phyloP scores from a whole-genome alignment of 495 filamentous ascomycete species.

The Apiosordaria backusii region DNA sequence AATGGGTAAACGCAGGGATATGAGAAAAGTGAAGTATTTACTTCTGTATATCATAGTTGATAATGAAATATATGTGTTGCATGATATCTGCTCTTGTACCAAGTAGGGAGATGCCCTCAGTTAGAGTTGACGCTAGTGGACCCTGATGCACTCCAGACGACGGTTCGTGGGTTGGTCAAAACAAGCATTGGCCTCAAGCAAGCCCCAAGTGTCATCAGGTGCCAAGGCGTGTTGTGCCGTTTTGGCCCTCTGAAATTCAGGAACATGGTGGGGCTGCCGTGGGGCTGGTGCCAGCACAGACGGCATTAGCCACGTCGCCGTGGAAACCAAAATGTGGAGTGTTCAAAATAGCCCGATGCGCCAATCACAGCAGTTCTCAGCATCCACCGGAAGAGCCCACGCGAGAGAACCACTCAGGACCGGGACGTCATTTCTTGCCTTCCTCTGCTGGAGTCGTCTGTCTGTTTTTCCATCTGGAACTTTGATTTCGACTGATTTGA shows the following conservation, averaged over 20 bases:
- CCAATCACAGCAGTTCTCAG: conserved; percentile 15
- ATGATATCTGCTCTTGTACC: no score
- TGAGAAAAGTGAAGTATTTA: neutral
- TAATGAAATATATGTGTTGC: neutral
- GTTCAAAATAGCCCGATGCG: conserved; percentile 22
- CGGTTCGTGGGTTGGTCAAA: no score
- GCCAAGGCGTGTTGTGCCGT: neutral
- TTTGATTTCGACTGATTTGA: no score
- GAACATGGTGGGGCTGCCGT: conserved; percentile 1
- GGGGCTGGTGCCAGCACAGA: conserved; percentile 9
- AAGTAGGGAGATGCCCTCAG: no score
- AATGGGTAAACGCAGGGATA: neutral
- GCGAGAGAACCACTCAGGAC: conserved; percentile 1
- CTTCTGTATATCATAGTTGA: neutral
- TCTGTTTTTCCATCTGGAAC: neutral
- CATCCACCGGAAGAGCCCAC: neutral
- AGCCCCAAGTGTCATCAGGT: neutral
- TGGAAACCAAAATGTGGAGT: conserved; percentile 18
- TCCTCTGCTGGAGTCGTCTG: neutral
- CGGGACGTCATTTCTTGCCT: conserved; percentile 6
- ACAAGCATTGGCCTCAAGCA: conserved; percentile 7
- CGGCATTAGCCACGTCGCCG: conserved; percentile 12
- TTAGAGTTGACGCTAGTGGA: no score
- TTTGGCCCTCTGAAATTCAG: conserved; percentile 12
- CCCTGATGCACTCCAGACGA: no score